These are phyloP conservation scores for Bruguiera gymnorhiza DNA, from an alignment of 345 rosid genomes.

Conservation along the genomic window DNA sequence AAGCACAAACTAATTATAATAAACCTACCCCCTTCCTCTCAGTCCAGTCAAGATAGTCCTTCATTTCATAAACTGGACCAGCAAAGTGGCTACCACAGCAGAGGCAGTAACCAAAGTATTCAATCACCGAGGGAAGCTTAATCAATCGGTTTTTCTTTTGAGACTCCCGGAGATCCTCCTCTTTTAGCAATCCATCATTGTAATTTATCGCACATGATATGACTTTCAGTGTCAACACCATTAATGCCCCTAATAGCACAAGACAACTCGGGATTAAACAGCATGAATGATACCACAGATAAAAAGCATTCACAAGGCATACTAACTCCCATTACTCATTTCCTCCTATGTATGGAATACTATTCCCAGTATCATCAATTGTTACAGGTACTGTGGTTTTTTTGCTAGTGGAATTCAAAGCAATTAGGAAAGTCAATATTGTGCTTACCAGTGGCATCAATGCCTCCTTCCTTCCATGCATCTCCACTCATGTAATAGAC, in stretches of 20 bases:
- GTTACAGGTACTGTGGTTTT: not conserved
- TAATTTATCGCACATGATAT: conserved; percentile 86
- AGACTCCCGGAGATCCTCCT: conserved; percentile 67
- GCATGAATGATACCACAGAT: not conserved
- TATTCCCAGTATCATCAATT: no score
- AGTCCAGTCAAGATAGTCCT: conserved; percentile 95
- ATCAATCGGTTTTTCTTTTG: conserved; percentile 78
- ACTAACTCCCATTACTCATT: not conserved
- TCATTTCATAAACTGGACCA: conserved; percentile 93
- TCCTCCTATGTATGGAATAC: no score
- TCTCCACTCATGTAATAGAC: conserved; percentile 98
- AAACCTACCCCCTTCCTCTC: conserved; percentile 73
- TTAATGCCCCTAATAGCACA: conserved; percentile 66
- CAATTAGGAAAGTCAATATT: conserved; percentile 7
- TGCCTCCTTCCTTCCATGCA: conserved; percentile 99
- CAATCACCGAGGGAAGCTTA: conserved; percentile 68
- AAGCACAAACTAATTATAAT: conserved; percentile 12
- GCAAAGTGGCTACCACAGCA: conserved; percentile 96
- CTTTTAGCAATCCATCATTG: conserved; percentile 73
- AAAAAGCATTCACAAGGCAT: not conserved
- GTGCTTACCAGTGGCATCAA: conserved; percentile 85
- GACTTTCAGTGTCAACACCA: conserved; percentile 91
- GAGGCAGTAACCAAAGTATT: conserved; percentile 86
- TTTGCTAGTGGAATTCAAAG: not conserved
- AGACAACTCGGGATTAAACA: conserved; percentile 2